Evolutionary conservation across 768 basidiomycete genomes (phyloP), one percentile per base, ranked within the genome.

Genomic region (Fomitopsis serialis): DNA sequence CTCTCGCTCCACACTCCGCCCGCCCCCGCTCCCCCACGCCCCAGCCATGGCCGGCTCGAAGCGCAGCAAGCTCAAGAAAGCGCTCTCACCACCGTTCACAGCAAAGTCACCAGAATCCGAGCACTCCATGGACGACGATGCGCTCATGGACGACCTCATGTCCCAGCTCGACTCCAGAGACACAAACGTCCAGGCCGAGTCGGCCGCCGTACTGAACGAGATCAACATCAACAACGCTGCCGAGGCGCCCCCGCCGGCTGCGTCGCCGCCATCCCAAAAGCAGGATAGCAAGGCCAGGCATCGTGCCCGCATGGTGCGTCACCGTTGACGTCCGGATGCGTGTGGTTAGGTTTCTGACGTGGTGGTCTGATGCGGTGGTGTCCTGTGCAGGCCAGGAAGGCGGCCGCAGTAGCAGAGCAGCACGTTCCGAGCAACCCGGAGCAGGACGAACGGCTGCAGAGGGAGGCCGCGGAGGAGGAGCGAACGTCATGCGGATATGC

Each of bases 61-160:
- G 37, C 89, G 83, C 66, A 80, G 75, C 60, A 85, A 82, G 67
- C 55, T 72, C 45, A 82, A 80, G 70, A 80, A 82, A 65, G 54
- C 61, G 22, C 23, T 71, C 44, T 63, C 74, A 15, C 58, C 68
- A 7, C 42, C 68, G 13, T 42, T 63, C 23, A 43, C 50, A 13
- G 15, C 57, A 2, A 36, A 56, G 24, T 49, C 63, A n/a, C 61
- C 64, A 43, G 58, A 68, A 22, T 61, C 66, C 8, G 64, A 66
- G 15, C 54, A 60, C 70, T 55, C 55, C 15, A 76, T 78, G 42
- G 79, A 85, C 52, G 79, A 81, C 19, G 78, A 81, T 43, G 77
- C 78, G 10, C 74, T 92, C 45, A 74, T 92, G 72, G 79, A 90
- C 58, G 85, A 89, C 61, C 79, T 95, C 1, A 68, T 93, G 45